These are phyloP conservation scores for Metschnikowia noctiluminum DNA, from an alignment of 805 yeast genomes.

Conservation along the genomic window DNA sequence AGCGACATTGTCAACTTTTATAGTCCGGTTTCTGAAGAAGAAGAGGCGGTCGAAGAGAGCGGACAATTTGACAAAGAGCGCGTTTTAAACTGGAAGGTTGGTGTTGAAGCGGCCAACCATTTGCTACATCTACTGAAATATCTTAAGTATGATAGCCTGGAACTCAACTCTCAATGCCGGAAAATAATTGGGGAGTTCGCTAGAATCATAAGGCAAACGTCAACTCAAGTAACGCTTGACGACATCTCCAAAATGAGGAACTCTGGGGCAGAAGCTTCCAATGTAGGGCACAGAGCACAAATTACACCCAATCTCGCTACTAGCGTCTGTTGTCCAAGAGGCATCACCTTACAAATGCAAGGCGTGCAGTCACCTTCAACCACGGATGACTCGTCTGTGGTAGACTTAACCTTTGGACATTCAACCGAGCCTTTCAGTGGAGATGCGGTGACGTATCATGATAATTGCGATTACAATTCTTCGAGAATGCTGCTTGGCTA, in stretches of 20 bases:
- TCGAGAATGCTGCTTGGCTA: too few species aligned
- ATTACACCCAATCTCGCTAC: not conserved
- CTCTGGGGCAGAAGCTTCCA: not conserved
- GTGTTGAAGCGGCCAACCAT: not conserved
- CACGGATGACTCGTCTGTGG: too few species aligned
- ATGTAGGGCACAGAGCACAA: not conserved
- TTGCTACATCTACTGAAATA: not conserved
- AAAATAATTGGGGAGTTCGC: not conserved
- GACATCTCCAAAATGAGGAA: not conserved
- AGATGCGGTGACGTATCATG: too few species aligned
- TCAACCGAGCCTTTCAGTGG: too few species aligned
- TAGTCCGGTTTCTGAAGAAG: not conserved
- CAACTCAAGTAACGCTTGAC: not conserved
- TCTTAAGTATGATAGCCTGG: not conserved
- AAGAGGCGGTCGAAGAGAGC: slow-evolving; percentile 32
- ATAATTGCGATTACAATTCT: too few species aligned
- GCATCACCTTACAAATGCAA: too few species aligned
- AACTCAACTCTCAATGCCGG: not conserved
- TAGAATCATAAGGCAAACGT: not conserved
- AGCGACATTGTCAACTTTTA: not conserved
- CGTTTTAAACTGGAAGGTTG: not conserved
- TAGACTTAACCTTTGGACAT: too few species aligned
- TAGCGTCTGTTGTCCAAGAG: too few species aligned
- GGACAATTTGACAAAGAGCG: not conserved
- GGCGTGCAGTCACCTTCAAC: too few species aligned